These are phyloP conservation scores for Cornus kousa DNA, from an alignment of 148 eudicot species.

Conservation along the genomic window DNA sequence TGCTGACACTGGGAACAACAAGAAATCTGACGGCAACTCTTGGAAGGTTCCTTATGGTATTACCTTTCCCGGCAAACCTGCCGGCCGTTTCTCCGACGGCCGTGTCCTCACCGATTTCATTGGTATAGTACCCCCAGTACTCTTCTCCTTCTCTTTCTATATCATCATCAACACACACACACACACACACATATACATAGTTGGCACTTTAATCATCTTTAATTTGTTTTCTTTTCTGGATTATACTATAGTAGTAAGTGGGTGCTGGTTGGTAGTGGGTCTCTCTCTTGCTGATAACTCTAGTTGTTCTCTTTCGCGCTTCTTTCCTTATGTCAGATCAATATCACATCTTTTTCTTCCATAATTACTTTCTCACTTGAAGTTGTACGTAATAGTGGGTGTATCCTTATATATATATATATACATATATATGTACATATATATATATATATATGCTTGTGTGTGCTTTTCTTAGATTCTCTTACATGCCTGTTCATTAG, in stretches of 20 bases:
- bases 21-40: slow-evolving; percentile 23
- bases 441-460: too few species aligned
- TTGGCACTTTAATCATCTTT: too few species aligned
- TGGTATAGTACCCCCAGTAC: slow-evolving; percentile 30
- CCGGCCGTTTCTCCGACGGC: slow-evolving; percentile 88
- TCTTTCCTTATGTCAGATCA: not conserved
- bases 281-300: not conserved
- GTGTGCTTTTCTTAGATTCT: too few species aligned
- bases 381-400: too few species aligned
- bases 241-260: not conserved
- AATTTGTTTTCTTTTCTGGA: too few species aligned
- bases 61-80: slow-evolving; percentile 78
- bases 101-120: slow-evolving; percentile 77
- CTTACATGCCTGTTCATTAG: too few species aligned
- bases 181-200: not conserved
- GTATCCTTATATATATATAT: too few species aligned
- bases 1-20: slow-evolving; percentile 71
- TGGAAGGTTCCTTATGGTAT: slow-evolving; percentile 78
- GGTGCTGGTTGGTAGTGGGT: slow-evolving; percentile 2
- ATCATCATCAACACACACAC: not conserved
- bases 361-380: not conserved
- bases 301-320: not conserved
- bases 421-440: too few species aligned
- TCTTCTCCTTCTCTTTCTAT: not conserved
- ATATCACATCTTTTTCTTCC: slow-evolving; percentile 3